These are phyloP conservation scores for Geotrichum candidum DNA, from an alignment of 1,139 yeast species.

Conservation along the genomic window DNA sequence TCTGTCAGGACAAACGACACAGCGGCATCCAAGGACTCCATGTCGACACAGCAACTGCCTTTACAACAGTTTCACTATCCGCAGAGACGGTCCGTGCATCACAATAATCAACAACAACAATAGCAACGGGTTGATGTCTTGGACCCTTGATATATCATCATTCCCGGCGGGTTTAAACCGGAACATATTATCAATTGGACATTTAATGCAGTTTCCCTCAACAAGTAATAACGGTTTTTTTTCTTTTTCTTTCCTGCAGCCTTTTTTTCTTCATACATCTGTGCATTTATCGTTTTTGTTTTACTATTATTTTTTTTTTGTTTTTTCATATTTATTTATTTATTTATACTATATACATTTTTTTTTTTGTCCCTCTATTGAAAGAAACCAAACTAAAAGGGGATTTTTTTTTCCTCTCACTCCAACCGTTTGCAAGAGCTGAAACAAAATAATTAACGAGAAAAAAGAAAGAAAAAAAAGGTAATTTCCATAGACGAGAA, in stretches of 20 bases:
- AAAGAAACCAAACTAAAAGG: background rate
- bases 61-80: slow-evolving; percentile 1
- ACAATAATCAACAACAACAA: background rate
- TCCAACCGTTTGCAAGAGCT: background rate
- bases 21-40: background rate
- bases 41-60: background rate
- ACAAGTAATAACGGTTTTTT: background rate
- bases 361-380: background rate
- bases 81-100: background rate
- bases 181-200: too few relatives aligned
- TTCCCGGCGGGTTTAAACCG: too few relatives aligned
- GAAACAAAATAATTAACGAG: background rate
- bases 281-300: background rate
- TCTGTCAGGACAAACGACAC: background rate
- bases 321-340: background rate
- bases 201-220: background rate
- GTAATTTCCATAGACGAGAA: background rate
- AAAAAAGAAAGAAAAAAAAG: background rate
- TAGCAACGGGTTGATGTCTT: background rate
- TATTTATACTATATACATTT: background rate
- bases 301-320: background rate
- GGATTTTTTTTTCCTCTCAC: background rate
- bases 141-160: background rate
- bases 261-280: background rate
- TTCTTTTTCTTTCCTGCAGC: background rate